Percentiles rank a stretch among this genome's conserved stretches.
Evolutionary conservation across 805 yeast species (phyloP).

Genomic region (Suhomyces pyralidae): DNA sequence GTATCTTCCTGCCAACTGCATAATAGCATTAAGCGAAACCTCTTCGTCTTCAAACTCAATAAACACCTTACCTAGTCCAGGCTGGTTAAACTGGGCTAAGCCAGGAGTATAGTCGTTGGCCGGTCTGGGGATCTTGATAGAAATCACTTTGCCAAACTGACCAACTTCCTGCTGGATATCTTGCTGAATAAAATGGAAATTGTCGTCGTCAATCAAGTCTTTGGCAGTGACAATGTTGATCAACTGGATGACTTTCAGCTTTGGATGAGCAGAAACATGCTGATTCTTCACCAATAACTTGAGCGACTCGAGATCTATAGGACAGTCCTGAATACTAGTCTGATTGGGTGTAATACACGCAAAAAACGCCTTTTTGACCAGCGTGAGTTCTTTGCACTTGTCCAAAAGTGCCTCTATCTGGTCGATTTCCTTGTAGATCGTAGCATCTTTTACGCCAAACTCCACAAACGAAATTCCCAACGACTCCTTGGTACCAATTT

Average conservation of each 20-base stretch:
- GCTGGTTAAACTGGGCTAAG: conserved; percentile 34
- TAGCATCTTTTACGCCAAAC: conserved; percentile 20
- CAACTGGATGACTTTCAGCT: conserved; percentile 58
- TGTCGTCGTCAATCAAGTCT: conserved; percentile 53
- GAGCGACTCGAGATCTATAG: conserved; percentile 36
- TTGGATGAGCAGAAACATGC: conserved; percentile 33
- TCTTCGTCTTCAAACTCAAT: conserved; percentile 57
- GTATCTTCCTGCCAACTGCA: conserved; percentile 60
- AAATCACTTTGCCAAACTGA: conserved; percentile 50
- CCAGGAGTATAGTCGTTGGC: conserved; percentile 47
- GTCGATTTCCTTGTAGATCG: conserved; percentile 13
- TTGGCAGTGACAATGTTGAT: conserved; percentile 64
- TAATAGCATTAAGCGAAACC: conserved; percentile 53
- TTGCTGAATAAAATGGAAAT: conserved; percentile 46
- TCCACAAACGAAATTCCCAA: conserved; percentile 60
- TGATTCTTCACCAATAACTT: conserved; percentile 37
- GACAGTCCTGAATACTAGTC: conserved; percentile 37
- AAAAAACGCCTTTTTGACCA: conserved; percentile 26
- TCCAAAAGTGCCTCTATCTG: conserved; percentile 12
- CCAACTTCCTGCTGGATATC: conserved; percentile 52
- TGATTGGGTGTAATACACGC: conserved; percentile 29
- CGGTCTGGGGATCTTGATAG: conserved; percentile 62
- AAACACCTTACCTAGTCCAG: conserved; percentile 71
- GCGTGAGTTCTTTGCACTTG: conserved; percentile 10
- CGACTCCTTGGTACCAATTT: conserved; percentile 48